phyloP scores from a whole-genome alignment of 768 basidiomycete species.

The Mycena galopus region DNA sequence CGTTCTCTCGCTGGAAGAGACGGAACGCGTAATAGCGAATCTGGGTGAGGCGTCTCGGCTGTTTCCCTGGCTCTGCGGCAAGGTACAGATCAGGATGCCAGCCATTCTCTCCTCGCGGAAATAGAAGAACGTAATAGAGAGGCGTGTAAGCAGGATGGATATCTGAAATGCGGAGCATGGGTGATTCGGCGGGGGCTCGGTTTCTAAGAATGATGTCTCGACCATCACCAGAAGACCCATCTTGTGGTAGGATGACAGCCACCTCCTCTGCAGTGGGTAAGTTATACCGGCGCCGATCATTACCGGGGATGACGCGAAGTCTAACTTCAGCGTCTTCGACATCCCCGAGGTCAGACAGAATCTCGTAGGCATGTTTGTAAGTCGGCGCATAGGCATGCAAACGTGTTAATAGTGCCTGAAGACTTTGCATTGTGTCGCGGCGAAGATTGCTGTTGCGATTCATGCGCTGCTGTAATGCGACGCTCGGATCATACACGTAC shows the following conservation, averaged over 20 bases:
- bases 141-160: slow-evolving; percentile 11
- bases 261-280: slow-evolving; percentile 31
- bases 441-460: slow-evolving; percentile 34
- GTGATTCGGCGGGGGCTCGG: background rate
- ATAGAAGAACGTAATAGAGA: slow-evolving; percentile 8
- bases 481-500: background rate
- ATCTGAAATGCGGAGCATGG: slow-evolving; percentile 8
- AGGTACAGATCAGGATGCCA: slow-evolving; percentile 44
- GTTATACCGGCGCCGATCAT: background rate
- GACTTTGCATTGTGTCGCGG: slow-evolving; percentile 17
- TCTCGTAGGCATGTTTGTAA: slow-evolving; percentile 41
- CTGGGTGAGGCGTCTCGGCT: slow-evolving; percentile 22
- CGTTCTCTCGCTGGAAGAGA: background rate
- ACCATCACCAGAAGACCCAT: background rate
- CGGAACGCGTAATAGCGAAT: slow-evolving; percentile 4
- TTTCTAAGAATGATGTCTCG: slow-evolving; percentile 3
- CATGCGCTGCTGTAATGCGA: slow-evolving; percentile 16
- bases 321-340: slow-evolving; percentile 17
- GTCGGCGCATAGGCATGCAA: slow-evolving; percentile 28
- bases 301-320: background rate
- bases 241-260: background rate
- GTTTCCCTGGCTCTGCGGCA: background rate
- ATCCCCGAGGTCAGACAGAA: slow-evolving; percentile 39
- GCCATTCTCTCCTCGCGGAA: slow-evolving; percentile 18
- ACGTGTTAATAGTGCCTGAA: slow-evolving; percentile 26